Evolutionary conservation across 83 land plant species (phyloP), one percentile per base, ranked within the genome.

Genomic region (Isoetes engelmannii): DNA sequence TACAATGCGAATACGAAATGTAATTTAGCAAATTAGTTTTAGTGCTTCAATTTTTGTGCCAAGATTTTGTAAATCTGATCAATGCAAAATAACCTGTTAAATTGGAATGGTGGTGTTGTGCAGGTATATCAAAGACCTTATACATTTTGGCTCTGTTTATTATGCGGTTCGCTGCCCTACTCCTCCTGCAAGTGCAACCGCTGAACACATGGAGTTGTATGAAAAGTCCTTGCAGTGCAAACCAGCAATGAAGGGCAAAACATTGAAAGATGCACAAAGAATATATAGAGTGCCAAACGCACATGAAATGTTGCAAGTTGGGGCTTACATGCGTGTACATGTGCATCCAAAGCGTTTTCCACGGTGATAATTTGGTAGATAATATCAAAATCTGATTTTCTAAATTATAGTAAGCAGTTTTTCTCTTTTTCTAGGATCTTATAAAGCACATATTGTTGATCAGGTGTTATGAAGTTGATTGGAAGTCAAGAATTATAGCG

Each of bases 401-500:
- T 28, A 28, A 28, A 28, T 28, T 28, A 28, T 28, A 2, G 2
- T 28, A 28, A 28, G 37, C 37, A 28, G 37, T 28, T 28, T 28
- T 28, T 28, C 2, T 28, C 2, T 28, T 28, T 28, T 28, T 28
- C 2, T 28, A 28, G 37, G 2, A 28, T 28, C 37, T 28, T 28
- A 28, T 28, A 0, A 28, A 28, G 37, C 37, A 28, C 37, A 28
- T 28, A 28, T 28, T 28, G 37, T 54, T 58, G 4, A 9, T 51
- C 76, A 93, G 98, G 85, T 91, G 89, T 69, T 94, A 94, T 79
- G 90, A 94, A 77, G 76, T 94, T 72, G 96, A 94, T 66, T 94
- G 98, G 98, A 76, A 69, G 61, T 86, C 92, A 10, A 85, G 92
- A 77, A 75, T 94, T n/a, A 81, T 94, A 45, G 98, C 90, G 51